These are phyloP conservation scores for Trypanosoma brucei DNA, from an alignment of 208 protist genomes.

Conservation along the genomic window DNA sequence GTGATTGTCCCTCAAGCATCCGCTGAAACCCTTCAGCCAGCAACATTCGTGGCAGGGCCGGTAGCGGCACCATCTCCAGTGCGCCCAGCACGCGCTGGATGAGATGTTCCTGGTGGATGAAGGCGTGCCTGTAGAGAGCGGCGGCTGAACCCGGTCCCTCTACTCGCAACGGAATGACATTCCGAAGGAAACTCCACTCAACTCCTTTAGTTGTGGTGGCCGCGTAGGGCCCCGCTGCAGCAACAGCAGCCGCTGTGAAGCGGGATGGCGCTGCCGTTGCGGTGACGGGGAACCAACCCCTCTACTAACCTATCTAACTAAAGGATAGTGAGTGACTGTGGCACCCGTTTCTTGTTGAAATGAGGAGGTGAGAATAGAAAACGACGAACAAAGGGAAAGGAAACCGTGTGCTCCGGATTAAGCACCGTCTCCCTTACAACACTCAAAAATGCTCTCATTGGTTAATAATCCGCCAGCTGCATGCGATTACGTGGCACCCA, in stretches of 20 bases:
- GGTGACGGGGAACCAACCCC: neutral
- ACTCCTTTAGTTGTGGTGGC: neutral
- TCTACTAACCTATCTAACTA: too few relatives aligned
- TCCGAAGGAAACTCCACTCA: conserved; percentile 56
- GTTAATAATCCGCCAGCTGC: too few relatives aligned
- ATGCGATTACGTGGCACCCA: too few relatives aligned
- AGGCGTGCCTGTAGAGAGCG: conserved; percentile 60
- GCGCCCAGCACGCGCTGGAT: conserved; percentile 50
- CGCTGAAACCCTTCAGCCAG: conserved; percentile 77
- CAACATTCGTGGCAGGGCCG: conserved; percentile 72
- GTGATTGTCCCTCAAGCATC: conserved; percentile 55
- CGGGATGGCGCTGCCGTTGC: conserved; percentile 5
- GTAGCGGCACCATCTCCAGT: conserved; percentile 68
- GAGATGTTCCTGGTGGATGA: conserved; percentile 61
- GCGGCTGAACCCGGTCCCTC: conserved; percentile 48
- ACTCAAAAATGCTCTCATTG: too few relatives aligned
- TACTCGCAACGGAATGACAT: conserved; percentile 72
- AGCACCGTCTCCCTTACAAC: too few relatives aligned
- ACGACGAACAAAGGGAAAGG: conserved; percentile 4
- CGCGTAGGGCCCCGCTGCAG: neutral
- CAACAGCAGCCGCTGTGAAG: conserved; percentile 1
- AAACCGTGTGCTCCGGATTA: neutral
- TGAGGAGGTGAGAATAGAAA: conserved; percentile 11
- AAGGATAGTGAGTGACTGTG: too few relatives aligned
- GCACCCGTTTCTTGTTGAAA: too few relatives aligned